Evolutionary conservation across 345 rosid species (phyloP).

Genomic region (Hibiscus syriacus): DNA sequence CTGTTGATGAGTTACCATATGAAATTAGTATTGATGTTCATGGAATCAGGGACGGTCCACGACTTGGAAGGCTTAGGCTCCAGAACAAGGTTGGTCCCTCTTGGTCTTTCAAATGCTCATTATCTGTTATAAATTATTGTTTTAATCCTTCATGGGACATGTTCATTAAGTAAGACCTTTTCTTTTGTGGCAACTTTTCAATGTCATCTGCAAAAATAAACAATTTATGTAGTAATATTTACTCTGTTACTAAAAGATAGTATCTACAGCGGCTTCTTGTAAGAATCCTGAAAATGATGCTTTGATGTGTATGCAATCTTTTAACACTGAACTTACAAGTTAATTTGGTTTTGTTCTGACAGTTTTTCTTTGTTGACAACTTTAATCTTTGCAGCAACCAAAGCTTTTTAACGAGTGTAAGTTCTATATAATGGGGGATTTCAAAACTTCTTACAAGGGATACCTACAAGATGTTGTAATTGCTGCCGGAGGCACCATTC

Average conservation of each 20-base stretch:
- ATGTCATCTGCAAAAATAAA: not conserved
- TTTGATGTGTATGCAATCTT: not conserved
- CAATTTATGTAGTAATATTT: too few species aligned
- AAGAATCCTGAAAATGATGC: constrained; percentile 1
- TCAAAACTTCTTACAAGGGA: constrained; percentile 58
- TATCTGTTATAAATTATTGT: not conserved
- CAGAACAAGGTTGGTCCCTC: constrained; percentile 47
- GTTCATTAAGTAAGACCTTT: not conserved
- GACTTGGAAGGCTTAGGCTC: constrained; percentile 62
- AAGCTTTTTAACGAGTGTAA: constrained; percentile 38
- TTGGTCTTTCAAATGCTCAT: not conserved
- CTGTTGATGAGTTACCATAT: constrained; percentile 57
- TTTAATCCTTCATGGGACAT: not conserved
- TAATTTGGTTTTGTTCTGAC: not conserved
- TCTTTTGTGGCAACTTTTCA: not conserved
- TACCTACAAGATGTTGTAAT: constrained; percentile 67
- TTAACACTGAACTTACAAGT: not conserved
- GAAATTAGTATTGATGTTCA: constrained; percentile 62
- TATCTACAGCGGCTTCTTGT: not conserved
- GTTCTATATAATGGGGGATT: constrained; percentile 72
- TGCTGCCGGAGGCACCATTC: constrained; percentile 67
- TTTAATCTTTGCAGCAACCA: constrained; percentile 45
- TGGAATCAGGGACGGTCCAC: constrained; percentile 71
- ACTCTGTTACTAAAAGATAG: not conserved
- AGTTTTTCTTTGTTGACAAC: not conserved